Percentiles rank a stretch among this genome's conserved stretches.
Conservation (phyloP, 2,329 filamentous ascomycete species). For the Colletotrichum brevisporum region DNA sequence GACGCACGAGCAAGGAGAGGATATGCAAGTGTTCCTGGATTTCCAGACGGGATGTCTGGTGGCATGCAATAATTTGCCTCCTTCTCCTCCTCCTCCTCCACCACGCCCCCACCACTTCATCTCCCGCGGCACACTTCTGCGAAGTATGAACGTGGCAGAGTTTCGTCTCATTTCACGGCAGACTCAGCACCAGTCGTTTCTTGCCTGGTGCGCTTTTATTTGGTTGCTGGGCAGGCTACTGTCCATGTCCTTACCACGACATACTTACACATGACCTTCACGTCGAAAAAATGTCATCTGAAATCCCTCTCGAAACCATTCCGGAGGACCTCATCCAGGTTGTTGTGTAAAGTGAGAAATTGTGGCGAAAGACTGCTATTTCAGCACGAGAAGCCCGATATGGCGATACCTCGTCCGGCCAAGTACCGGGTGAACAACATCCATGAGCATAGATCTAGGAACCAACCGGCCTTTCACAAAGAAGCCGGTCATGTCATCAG, state of each 20-base stretch:
- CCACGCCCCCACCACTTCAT: too few species aligned
- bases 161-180: conserved; percentile 22
- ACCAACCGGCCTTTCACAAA: too few species aligned
- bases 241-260: background rate
- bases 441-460: background rate
- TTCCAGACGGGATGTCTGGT: conserved; percentile 22
- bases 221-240: too few species aligned
- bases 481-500: too few species aligned
- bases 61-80: conserved; percentile 21
- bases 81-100: background rate
- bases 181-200: conserved; percentile 29
- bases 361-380: too few species aligned
- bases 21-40: conserved; percentile 36
- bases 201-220: background rate
- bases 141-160: background rate
- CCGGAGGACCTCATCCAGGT: background rate
- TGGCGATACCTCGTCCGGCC: conserved; percentile 16
- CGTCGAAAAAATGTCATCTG: conserved; percentile 6
- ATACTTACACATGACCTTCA: background rate
- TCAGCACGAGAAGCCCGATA: conserved; percentile 8
- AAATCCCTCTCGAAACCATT: background rate
- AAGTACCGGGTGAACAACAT: conserved; percentile 3
- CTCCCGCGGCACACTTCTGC: too few species aligned
- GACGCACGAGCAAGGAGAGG: conserved; percentile 35
- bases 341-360: too few species aligned